Conservation (phyloP, 352 stramenopile species). For the Blastocystis sp. region DNA sequence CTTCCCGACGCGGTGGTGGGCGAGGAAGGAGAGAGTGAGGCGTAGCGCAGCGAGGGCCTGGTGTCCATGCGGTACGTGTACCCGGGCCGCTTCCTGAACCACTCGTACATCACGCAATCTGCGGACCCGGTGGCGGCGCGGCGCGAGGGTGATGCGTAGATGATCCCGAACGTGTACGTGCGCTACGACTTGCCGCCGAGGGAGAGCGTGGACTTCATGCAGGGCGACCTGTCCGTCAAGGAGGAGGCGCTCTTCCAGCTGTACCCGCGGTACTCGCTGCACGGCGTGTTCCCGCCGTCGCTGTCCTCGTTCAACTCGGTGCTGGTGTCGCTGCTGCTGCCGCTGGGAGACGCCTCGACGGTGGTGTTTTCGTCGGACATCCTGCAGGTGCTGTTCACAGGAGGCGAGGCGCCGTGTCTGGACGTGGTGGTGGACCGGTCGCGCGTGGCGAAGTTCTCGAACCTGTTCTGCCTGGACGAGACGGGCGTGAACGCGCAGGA, state of each 20-base stretch:
- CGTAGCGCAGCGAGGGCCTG: not conserved
- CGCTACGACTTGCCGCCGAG: not conserved
- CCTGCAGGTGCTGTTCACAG: not conserved
- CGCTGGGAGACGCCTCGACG: not conserved
- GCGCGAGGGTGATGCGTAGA: not conserved
- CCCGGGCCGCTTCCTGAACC: constrained; percentile 8
- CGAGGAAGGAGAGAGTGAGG: not conserved
- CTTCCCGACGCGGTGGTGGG: not conserved
- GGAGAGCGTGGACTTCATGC: not conserved
- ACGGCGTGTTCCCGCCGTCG: not conserved
- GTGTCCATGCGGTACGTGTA: not conserved
- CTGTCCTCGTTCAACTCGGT: constrained; percentile 8
- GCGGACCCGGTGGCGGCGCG: not conserved
- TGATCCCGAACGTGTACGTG: constrained; percentile 22
- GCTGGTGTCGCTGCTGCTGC: constrained; percentile 9
- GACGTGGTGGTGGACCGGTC: not conserved
- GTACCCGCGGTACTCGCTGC: constrained; percentile 7
- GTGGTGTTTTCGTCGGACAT: constrained; percentile 12
- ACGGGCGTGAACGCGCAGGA: not conserved
- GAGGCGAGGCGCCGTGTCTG: not conserved
- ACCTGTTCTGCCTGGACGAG: not conserved
- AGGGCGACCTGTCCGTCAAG: not conserved
- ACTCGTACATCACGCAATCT: constrained; percentile 39
- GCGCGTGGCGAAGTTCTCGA: not conserved
- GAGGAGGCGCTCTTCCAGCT: constrained; percentile 25